Evolutionary conservation across 352 stramenopile genomes (phyloP), one percentile per base, ranked within the genome.

Genomic region (Globisporangium cylindrosporum): DNA sequence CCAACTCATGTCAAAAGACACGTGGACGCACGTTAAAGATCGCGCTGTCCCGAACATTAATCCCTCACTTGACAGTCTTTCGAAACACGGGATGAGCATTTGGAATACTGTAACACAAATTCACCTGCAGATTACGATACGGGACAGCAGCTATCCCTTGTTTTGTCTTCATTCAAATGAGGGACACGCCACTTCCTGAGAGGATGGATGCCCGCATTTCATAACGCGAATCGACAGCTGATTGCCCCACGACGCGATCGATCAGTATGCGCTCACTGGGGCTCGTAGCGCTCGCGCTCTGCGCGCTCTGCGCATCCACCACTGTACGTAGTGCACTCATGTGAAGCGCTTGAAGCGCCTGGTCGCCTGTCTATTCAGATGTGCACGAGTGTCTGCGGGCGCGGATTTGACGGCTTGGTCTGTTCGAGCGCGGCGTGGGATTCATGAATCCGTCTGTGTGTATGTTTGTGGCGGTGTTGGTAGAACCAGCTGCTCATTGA

Each of bases 211-310:
- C 14, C 38, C 4, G 38, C 38, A 46, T 46, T 46, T 46, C 38
- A 46, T 20, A 46, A 46, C 38, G 14, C 38, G 38, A 63, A 48
- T 49, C 15, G 12, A 41, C 34, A 41, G 34, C 34, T 14, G 15
- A 14, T 41, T 41, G 34, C 8, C 34, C 14, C 34, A 14, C 34
- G 34, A 62, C 25, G 38, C 14, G 29, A 32, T 4, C 24, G 25
- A 4, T 54, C 64, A 59, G 54, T 29, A 82, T 82, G 76, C 76
- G 73, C 63, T 67, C 76, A 25, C 55, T 72, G 12, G 24, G 46
- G 51, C 65, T 79, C 65, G 51, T 79, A 8, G 70, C 70, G 55
- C 62, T 66, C 51, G 51, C 64, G 34, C 59, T 81, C 49, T 67
- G 43, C 62, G 67, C 71, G 20, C 53, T 81, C 15, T 71, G 62